A percentile compares a stretch with the other conserved stretches of the same genome.
Evolutionary conservation across 352 stramenopile genomes (phyloP).

Genomic region (Pythium diclinum): DNA sequence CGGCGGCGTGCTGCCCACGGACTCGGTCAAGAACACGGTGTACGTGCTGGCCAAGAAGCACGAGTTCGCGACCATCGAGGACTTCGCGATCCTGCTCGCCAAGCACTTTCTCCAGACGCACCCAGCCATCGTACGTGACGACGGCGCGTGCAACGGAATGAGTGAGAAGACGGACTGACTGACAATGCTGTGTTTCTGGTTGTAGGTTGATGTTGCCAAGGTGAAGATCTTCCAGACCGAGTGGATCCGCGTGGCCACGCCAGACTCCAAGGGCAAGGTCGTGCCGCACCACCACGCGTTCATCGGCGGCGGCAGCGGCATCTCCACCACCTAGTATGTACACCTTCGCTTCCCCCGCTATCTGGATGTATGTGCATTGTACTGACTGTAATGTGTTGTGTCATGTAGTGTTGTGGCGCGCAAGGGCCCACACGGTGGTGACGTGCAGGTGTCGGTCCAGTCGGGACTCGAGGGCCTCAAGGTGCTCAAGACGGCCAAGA

Average conservation of each 20-base stretch:
- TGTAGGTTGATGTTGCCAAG: conserved; percentile 65
- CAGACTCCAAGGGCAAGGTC: conserved; percentile 52
- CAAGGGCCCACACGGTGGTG: conserved; percentile 37
- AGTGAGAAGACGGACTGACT: not conserved
- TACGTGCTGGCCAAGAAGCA: conserved; percentile 87
- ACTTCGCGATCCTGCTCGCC: conserved; percentile 83
- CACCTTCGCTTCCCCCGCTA: not conserved
- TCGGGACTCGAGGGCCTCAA: conserved; percentile 64
- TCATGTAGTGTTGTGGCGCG: conserved; percentile 43
- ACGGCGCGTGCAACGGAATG: not conserved
- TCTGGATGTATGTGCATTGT: not conserved
- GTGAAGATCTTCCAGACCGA: conserved; percentile 76
- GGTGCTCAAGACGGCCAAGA: conserved; percentile 90
- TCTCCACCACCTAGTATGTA: conserved; percentile 60
- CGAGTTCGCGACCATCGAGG: conserved; percentile 84
- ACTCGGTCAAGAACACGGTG: conserved; percentile 91
- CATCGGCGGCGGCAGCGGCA: conserved; percentile 51
- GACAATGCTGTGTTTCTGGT: not conserved
- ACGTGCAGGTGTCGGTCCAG: conserved; percentile 44
- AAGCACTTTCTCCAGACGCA: conserved; percentile 87
- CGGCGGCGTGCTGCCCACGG: conserved; percentile 76
- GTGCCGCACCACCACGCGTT: conserved; percentile 77
- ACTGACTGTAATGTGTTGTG: conserved; percentile 1
- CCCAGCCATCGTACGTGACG: conserved; percentile 55
- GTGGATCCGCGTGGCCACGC: conserved; percentile 57